Conservation (phyloP, 2,329 filamentous ascomycete genomes). For the Emergomyces orientalis region DNA sequence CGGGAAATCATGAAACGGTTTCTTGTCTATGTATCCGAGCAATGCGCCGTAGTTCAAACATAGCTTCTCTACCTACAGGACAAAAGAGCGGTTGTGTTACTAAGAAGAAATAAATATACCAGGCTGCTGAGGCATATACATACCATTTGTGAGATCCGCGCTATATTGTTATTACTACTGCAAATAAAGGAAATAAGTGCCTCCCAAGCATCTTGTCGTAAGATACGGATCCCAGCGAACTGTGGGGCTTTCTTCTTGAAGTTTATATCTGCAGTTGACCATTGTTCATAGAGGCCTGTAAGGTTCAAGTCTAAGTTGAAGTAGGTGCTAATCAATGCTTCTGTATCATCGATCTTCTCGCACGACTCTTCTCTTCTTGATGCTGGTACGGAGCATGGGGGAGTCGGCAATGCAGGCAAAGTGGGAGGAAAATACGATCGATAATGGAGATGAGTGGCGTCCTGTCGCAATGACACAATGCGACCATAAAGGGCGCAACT, state of each 20-base stretch:
- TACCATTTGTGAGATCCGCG: conserved; percentile 90
- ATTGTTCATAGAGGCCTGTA: conserved; percentile 67
- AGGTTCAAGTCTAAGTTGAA: conserved; percentile 78
- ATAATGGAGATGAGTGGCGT: conserved; percentile 69
- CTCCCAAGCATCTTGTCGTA: conserved; percentile 95
- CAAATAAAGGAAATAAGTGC: conserved; percentile 90
- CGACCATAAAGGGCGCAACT: conserved; percentile 79
- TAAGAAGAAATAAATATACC: not conserved
- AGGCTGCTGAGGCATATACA: conserved; percentile 7
- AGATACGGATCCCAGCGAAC: conserved; percentile 83
- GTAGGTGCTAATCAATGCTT: conserved; percentile 68
- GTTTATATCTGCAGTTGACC: conserved; percentile 76
- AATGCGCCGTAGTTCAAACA: conserved; percentile 75
- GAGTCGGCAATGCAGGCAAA: conserved; percentile 28
- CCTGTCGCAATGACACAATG: conserved; percentile 76
- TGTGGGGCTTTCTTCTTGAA: conserved; percentile 78
- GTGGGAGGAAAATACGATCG: conserved; percentile 51
- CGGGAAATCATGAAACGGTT: conserved; percentile 81
- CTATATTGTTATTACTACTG: conserved; percentile 98
- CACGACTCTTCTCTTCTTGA: conserved; percentile 21
- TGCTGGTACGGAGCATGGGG: conserved; percentile 30
- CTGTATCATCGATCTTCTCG: conserved; percentile 56
- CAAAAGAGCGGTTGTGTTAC: not conserved
- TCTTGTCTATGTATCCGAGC: conserved; percentile 59
- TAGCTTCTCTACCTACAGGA: conserved; percentile 63